Evolutionary conservation across 768 basidiomycete species (phyloP).

Genomic region (Trametes meyenii): DNA sequence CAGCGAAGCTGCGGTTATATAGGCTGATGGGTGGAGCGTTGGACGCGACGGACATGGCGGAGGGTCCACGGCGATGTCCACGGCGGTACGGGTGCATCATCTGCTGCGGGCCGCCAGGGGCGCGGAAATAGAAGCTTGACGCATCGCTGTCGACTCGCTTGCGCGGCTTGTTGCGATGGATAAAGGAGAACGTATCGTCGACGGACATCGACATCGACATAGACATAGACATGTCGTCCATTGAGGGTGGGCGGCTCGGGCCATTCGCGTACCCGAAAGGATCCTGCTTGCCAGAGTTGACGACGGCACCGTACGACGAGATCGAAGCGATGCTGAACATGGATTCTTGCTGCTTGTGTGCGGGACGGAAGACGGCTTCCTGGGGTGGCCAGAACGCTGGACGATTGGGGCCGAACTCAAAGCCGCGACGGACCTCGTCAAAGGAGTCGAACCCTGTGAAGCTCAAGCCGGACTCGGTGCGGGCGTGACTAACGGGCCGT

Average conservation of each 20-base stretch:
- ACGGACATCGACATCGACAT: conserved; percentile 55
- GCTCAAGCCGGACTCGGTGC: conserved; percentile 55
- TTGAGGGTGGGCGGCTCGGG: conserved; percentile 59
- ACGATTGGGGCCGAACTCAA: conserved; percentile 67
- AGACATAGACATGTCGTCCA: conserved; percentile 48
- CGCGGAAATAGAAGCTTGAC: conserved; percentile 75
- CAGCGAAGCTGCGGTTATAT: conserved; percentile 67
- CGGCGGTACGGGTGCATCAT: conserved; percentile 41
- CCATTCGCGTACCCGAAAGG: conserved; percentile 70
- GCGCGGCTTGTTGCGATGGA: conserved; percentile 42
- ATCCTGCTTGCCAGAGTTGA: conserved; percentile 63
- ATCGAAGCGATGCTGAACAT: conserved; percentile 76
- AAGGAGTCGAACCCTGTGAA: conserved; percentile 77
- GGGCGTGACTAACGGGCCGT: conserved; percentile 34
- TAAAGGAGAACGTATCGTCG: conserved; percentile 78
- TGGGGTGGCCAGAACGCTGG: conserved; percentile 68
- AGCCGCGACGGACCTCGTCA: conserved; percentile 76
- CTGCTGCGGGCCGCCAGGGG: conserved; percentile 34
- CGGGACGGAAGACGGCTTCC: conserved; percentile 29
- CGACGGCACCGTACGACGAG: conserved; percentile 74
- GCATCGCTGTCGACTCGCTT: conserved; percentile 73
- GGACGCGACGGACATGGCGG: conserved; percentile 50
- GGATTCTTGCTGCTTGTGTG: conserved; percentile 57
- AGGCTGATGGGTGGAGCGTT: conserved; percentile 69
- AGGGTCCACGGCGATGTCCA: conserved; percentile 64